phyloP scores from a whole-genome alignment of 306 rosid genomes.

The Vigna hirtella region DNA sequence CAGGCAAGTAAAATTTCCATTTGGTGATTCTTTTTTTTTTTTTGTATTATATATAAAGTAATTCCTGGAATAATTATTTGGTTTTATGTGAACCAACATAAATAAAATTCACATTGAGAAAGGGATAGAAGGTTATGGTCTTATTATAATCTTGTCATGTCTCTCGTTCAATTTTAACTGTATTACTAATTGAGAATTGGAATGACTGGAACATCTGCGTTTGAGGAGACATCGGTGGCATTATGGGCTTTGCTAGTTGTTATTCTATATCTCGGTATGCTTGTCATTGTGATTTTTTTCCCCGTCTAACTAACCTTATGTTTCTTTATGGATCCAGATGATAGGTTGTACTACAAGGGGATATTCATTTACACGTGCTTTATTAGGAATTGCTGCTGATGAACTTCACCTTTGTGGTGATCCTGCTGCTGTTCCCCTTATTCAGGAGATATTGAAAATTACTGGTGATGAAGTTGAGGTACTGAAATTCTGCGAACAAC shows the following conservation, averaged over 20 bases:
- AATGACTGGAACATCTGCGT: constrained; percentile 38
- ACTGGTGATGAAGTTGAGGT: constrained; percentile 90
- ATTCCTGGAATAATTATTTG: constrained; percentile 12
- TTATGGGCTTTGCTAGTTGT: constrained; percentile 28
- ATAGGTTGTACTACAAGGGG: constrained; percentile 87
- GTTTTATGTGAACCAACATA: constrained; percentile 19
- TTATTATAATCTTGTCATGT: constrained; percentile 3
- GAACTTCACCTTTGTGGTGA: constrained; percentile 99
- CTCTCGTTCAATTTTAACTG: constrained; percentile 7
- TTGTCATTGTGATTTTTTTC: constrained; percentile 21
- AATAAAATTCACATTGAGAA: constrained; percentile 32
- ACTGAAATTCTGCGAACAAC: constrained; percentile 40
- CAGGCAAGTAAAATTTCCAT: constrained; percentile 69
- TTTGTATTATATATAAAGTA: constrained; percentile 22
- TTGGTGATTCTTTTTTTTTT: constrained; percentile 38
- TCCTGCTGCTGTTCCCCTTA: constrained; percentile 84
- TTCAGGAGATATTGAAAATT: constrained; percentile 79
- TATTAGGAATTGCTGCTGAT: constrained; percentile 90
- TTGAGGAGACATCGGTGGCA: constrained; percentile 4
- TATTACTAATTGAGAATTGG: constrained; percentile 12
- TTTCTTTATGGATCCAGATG: constrained; percentile 65
- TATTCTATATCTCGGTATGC: neutral
- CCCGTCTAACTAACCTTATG: constrained; percentile 21
- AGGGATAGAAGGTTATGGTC: constrained; percentile 7
- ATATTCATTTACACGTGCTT: constrained; percentile 86